Conservation (phyloP, 2,329 filamentous ascomycete genomes). For the Neonectria faginata region DNA sequence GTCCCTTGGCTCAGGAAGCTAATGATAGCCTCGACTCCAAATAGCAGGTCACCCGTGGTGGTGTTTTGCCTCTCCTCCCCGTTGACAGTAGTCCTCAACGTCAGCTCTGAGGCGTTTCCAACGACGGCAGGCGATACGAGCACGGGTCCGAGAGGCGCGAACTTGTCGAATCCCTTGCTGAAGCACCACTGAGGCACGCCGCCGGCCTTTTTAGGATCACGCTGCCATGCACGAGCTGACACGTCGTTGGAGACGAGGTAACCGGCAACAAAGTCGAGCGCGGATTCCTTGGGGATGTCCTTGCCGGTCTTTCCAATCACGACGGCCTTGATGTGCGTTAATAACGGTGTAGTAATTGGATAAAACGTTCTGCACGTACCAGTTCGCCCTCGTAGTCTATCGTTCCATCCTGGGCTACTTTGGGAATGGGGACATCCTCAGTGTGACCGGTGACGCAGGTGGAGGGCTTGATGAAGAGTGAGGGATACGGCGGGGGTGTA, state of each 20-base stretch:
- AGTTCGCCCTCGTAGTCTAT: slow-evolving; percentile 65
- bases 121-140: slow-evolving; percentile 49
- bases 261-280: slow-evolving; percentile 62
- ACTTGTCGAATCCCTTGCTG: slow-evolving; percentile 67
- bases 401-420: slow-evolving; percentile 58
- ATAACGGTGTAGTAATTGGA: rapidly evolving
- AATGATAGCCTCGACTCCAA: slow-evolving; percentile 60
- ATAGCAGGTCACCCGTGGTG: slow-evolving; percentile 62
- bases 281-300: slow-evolving; percentile 58
- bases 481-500: slow-evolving; percentile 61
- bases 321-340: slow-evolving; percentile 49
- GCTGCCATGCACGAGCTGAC: slow-evolving; percentile 64
- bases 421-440: slow-evolving; percentile 57
- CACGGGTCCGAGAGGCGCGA: slow-evolving; percentile 65
- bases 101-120: slow-evolving; percentile 45
- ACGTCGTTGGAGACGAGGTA: slow-evolving; percentile 62
- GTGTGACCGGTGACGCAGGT: slow-evolving; percentile 53
- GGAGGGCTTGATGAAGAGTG: slow-evolving; percentile 64
- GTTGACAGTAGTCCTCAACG: slow-evolving; percentile 59
- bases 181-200: slow-evolving; percentile 64
- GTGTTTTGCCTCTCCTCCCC: slow-evolving; percentile 62
- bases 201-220: slow-evolving; percentile 59
- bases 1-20: slow-evolving; percentile 60
- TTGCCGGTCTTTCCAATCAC: slow-evolving; percentile 66
- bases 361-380: slow-evolving; percentile 34